Evolutionary conservation across 2,329 filamentous ascomycete species (phyloP).

Genomic region (Microdochium trichocladiopsis): DNA sequence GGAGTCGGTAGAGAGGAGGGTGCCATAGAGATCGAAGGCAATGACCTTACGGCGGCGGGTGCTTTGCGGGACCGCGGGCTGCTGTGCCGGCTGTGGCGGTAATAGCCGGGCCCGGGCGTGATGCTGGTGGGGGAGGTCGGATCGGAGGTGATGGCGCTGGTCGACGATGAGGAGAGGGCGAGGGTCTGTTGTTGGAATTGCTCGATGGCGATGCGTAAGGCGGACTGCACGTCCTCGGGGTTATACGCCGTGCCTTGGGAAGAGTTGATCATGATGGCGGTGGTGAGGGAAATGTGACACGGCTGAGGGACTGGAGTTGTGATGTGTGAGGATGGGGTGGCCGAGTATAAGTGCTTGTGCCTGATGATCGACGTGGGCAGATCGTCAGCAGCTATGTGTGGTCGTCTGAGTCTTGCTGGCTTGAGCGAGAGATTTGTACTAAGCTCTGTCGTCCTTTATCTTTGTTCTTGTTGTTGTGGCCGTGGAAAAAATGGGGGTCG

Average conservation of each 20-base stretch:
- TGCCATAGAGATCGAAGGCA: conserved; percentile 72
- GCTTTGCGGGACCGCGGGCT: background rate
- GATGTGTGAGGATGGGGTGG: background rate
- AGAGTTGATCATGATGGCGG: background rate
- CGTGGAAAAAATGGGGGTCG: no score
- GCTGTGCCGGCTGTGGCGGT: conserved; percentile 1
- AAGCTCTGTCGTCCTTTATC: no score
- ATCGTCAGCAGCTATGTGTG: no score
- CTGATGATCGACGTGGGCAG: background rate
- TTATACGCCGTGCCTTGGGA: background rate
- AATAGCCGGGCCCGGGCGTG: background rate
- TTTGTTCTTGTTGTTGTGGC: no score
- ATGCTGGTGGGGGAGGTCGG: background rate
- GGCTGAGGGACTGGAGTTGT: background rate
- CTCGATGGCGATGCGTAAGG: background rate
- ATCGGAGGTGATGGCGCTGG: background rate
- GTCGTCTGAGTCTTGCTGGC: no score
- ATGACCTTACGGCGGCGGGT: conserved; percentile 31
- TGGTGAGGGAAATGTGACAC: background rate
- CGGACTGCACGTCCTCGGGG: background rate
- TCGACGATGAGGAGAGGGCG: background rate
- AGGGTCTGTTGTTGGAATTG: background rate
- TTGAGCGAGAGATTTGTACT: no score
- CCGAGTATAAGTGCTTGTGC: background rate
- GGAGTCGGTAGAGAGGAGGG: conserved; percentile 63